These are phyloP conservation scores for Zygosaccharomyces pseudobailii DNA, from an alignment of 1,139 yeast genomes.

Conservation along the genomic window DNA sequence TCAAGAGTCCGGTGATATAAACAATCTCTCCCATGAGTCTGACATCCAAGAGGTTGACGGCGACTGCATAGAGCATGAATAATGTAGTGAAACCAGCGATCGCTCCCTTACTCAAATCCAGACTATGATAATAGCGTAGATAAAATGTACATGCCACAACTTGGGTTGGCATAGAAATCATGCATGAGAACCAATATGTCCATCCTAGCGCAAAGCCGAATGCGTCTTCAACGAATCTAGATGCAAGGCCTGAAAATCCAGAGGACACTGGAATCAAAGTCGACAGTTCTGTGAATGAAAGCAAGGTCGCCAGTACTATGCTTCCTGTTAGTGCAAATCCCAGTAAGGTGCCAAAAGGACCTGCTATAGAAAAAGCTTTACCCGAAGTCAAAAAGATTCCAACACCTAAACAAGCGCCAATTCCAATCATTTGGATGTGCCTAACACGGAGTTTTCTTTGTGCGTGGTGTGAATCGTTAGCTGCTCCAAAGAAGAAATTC, in stretches of 20 bases:
- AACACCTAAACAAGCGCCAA: conserved; percentile 78
- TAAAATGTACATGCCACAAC: conserved; percentile 63
- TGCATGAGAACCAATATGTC: conserved; percentile 69
- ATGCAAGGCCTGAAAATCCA: conserved; percentile 69
- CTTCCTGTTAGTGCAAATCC: conserved; percentile 66
- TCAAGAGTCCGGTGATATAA: conserved; percentile 55
- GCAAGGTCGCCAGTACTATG: conserved; percentile 61
- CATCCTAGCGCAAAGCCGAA: conserved; percentile 81
- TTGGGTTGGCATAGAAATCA: conserved; percentile 75
- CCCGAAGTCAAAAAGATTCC: conserved; percentile 75
- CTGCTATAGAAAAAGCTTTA: conserved; percentile 67
- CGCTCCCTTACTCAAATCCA: conserved; percentile 43
- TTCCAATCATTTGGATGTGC: conserved; percentile 73
- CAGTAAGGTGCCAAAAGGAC: conserved; percentile 73
- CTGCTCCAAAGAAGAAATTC: conserved; percentile 7
- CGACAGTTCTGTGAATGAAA: conserved; percentile 78
- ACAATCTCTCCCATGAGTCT: conserved; percentile 70
- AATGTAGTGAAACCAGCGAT: conserved; percentile 66
- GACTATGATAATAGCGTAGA: conserved; percentile 55
- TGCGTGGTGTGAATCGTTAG: conserved; percentile 17
- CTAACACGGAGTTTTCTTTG: conserved; percentile 60
- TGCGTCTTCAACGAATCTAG: conserved; percentile 79
- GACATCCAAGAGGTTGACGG: conserved; percentile 58
- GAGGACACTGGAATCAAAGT: conserved; percentile 77
- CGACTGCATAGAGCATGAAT: conserved; percentile 41